A percentile compares a stretch with the other conserved stretches of the same genome.
Conservation (phyloP, 2,329 filamentous ascomycete species). For the Alternaria brassicae region DNA sequence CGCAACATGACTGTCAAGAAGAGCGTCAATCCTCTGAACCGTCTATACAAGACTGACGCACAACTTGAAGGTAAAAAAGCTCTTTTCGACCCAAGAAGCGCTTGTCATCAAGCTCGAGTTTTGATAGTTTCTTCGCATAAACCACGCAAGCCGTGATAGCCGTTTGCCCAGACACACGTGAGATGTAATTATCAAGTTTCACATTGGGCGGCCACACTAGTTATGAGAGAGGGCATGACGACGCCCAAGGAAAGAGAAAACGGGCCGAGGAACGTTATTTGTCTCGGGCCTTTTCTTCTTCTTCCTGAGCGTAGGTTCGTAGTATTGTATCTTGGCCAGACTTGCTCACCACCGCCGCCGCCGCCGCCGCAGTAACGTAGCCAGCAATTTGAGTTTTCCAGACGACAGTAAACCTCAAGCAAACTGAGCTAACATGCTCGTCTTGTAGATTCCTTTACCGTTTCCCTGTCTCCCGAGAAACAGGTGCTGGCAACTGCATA, state of each 20-base stretch:
- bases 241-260: not conserved
- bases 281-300: not conserved
- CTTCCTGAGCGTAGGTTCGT: too few relatives aligned
- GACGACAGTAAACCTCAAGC: not conserved
- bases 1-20: not conserved
- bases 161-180: conserved; percentile 1
- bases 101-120: not conserved
- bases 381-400: not conserved
- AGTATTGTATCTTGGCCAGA: not conserved
- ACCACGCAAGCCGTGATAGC: not conserved
- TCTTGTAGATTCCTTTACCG: not conserved
- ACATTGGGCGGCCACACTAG: not conserved
- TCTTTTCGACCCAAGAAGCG: not conserved
- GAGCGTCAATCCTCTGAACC: not conserved
- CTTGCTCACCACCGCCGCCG: not conserved
- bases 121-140: not conserved
- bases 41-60: not conserved
- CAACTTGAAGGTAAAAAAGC: not conserved
- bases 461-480: not conserved
- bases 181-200: not conserved
- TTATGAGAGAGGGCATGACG: not conserved
- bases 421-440: not conserved
- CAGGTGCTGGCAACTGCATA: not conserved
- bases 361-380: not conserved
- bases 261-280: not conserved